These are phyloP conservation scores for Puccinia novopanici DNA, from an alignment of 1,284 basidiomycete species.

Conservation along the genomic window DNA sequence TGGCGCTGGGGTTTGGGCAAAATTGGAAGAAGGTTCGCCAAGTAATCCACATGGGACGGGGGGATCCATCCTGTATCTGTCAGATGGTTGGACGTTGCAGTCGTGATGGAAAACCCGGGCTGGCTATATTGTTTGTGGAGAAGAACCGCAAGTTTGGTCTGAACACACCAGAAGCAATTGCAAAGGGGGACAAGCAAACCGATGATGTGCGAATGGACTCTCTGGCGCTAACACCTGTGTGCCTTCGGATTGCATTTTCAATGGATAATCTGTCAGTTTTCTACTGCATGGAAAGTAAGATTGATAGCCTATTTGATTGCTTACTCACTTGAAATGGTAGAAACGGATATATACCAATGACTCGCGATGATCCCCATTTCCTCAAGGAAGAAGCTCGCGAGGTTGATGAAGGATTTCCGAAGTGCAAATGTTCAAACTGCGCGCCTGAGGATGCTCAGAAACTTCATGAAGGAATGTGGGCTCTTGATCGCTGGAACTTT, in stretches of 20 bases:
- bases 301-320: too few species aligned
- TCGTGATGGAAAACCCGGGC: neutral
- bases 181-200: too few species aligned
- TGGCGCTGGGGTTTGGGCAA: neutral
- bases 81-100: neutral
- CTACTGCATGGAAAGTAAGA: too few species aligned
- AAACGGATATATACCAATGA: neutral
- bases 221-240: too few species aligned
- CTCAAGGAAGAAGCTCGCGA: neutral
- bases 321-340: neutral
- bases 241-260: too few species aligned
- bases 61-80: neutral
- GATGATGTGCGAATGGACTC: too few species aligned
- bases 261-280: too few species aligned
- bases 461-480: neutral
- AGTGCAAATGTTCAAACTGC: constrained; percentile 16
- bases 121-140: too few species aligned
- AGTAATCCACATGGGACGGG: too few species aligned
- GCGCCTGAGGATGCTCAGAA: neutral
- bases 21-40: neutral
- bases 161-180: too few species aligned
- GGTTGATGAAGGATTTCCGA: neutral
- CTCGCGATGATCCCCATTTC: neutral
- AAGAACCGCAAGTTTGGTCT: neutral
- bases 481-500: too few species aligned